phyloP scores from a whole-genome alignment of 1,139 yeast species.

The Yamadazyma sp. region DNA sequence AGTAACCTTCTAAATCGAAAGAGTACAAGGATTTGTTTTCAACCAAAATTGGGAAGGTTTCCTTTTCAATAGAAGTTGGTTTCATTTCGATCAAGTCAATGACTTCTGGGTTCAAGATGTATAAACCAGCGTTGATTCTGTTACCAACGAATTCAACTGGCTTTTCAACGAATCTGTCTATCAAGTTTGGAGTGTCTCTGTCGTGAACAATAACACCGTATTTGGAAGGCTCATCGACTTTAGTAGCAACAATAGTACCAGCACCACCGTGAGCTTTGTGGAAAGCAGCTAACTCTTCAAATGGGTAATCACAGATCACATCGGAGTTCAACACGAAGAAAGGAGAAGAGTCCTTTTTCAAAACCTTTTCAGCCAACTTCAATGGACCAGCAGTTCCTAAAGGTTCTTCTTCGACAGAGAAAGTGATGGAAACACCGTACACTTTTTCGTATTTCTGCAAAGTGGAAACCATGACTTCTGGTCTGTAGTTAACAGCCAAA shows the following conservation, averaged over 20 bases:
- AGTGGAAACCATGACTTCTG: conserved; percentile 97
- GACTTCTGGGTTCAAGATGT: conserved; percentile 94
- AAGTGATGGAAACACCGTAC: conserved; percentile 92
- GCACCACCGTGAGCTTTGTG: conserved; percentile 95
- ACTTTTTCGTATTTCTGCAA: conserved; percentile 91
- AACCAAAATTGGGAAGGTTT: conserved; percentile 96
- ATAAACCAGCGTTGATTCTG: conserved; percentile 96
- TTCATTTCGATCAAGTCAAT: conserved; percentile 95
- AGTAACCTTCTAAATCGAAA: conserved; percentile 97
- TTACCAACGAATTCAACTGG: conserved; percentile 99
- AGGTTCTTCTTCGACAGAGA: conserved; percentile 99
- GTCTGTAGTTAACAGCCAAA: conserved; percentile 98
- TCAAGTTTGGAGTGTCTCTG: conserved; percentile 87
- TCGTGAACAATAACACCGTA: conserved; percentile 99
- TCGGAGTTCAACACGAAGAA: conserved; percentile 98
- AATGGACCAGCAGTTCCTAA: conserved; percentile 99
- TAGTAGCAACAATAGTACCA: conserved; percentile 98
- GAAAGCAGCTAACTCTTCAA: conserved; percentile 87
- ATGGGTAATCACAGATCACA: conserved; percentile 98
- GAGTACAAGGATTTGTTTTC: conserved; percentile 88
- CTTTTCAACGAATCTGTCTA: conserved; percentile 98
- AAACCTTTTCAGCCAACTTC: conserved; percentile 91
- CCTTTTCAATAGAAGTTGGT: conserved; percentile 99
- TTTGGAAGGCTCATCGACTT: conserved; percentile 98
- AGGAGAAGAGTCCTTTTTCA: conserved; percentile 93